Conservation (phyloP, 768 basidiomycete species). For the Pulveroboletus sp. region DNA sequence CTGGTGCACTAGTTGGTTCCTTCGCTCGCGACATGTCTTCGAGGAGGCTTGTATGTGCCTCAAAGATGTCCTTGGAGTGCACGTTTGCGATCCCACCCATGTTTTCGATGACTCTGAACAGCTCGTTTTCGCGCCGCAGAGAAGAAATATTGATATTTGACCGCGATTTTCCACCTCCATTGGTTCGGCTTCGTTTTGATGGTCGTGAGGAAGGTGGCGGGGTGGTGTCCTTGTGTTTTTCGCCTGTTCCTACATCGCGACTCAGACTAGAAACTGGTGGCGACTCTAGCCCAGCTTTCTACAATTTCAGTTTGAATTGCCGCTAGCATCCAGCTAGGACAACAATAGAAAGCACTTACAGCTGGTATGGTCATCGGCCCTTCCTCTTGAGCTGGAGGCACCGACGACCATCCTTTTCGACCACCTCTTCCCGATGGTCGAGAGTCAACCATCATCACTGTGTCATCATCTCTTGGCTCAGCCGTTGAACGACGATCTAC, state of each 20-base stretch:
- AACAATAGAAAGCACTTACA: slow-evolving; percentile 3
- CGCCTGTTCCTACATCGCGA: neutral
- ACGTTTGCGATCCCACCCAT: slow-evolving; percentile 65
- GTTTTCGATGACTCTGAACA: slow-evolving; percentile 60
- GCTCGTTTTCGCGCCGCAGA: slow-evolving; percentile 76
- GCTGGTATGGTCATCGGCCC: neutral
- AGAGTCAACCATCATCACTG: neutral
- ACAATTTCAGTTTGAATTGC: neutral
- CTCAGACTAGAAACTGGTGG: neutral
- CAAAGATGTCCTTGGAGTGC: slow-evolving; percentile 65
- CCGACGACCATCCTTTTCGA: neutral
- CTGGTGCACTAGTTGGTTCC: slow-evolving; percentile 66
- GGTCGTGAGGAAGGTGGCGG: slow-evolving; percentile 9
- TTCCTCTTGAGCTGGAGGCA: neutral
- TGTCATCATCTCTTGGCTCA: neutral
- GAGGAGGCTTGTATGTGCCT: slow-evolving; percentile 61
- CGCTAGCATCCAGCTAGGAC: neutral
- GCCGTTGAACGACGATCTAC: neutral
- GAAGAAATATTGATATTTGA: slow-evolving; percentile 67
- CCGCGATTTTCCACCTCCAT: slow-evolving; percentile 14
- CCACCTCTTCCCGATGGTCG: neutral
- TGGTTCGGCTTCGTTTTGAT: slow-evolving; percentile 22
- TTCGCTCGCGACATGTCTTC: slow-evolving; percentile 53
- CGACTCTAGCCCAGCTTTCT: neutral
- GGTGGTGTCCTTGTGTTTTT: slow-evolving; percentile 15